A percentile compares a stretch with the other conserved stretches of the same genome.
Evolutionary conservation across 768 basidiomycete genomes (phyloP).

Genomic region (Amyloporia xantha): DNA sequence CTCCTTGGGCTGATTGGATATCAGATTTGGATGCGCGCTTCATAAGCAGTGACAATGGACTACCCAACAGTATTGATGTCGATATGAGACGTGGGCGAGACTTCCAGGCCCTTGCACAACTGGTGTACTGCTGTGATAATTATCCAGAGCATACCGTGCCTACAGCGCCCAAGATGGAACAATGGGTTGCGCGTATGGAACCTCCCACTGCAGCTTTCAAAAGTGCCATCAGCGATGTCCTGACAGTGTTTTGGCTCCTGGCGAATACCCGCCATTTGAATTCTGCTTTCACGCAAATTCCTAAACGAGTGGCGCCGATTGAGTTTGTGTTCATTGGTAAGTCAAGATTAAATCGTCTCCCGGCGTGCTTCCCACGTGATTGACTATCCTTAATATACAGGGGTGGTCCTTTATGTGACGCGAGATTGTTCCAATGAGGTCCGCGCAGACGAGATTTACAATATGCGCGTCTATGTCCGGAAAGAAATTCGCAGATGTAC

Average conservation of each 20-base stretch:
- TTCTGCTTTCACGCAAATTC: conserved; percentile 44
- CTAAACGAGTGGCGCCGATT: conserved; percentile 59
- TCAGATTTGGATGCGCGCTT: conserved; percentile 48
- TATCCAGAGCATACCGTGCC: conserved; percentile 42
- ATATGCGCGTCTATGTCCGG: conserved; percentile 52
- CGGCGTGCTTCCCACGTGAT: background rate
- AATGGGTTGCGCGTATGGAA: conserved; percentile 29
- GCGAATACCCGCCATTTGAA: conserved; percentile 35
- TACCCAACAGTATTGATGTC: conserved; percentile 50
- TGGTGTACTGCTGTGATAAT: conserved; percentile 61
- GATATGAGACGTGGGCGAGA: conserved; percentile 66
- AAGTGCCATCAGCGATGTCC: conserved; percentile 41
- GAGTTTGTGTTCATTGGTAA: conserved; percentile 80
- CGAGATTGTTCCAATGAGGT: conserved; percentile 36
- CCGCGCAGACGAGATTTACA: conserved; percentile 47
- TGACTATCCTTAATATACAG: conserved; percentile 28
- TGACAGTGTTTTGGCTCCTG: conserved; percentile 49
- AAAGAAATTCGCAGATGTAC: conserved; percentile 54
- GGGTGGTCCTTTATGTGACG: conserved; percentile 58
- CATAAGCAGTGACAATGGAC: conserved; percentile 51
- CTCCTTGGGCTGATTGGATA: conserved; percentile 67
- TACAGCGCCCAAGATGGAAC: conserved; percentile 50
- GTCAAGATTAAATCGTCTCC: too few relatives aligned
- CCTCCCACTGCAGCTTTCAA: conserved; percentile 45
- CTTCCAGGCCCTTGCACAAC: conserved; percentile 66